Evolutionary conservation across 768 basidiomycete genomes (phyloP), one percentile per base, ranked within the genome.

Genomic region (Amylocystis lapponica): DNA sequence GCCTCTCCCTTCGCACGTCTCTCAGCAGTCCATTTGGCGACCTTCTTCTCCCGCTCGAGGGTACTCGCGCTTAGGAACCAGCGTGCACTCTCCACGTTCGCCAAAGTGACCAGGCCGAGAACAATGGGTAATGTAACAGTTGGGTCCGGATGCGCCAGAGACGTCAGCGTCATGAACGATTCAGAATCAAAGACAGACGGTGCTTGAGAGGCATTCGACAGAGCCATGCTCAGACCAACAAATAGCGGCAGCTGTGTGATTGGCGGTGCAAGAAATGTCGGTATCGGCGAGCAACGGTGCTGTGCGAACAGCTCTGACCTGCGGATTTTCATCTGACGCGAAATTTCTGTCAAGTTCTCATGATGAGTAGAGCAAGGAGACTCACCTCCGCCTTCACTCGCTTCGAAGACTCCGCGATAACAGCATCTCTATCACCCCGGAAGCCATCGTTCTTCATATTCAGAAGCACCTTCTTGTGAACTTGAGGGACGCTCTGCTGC

Each of bases 131-230:
- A 59, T 11, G 75, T 64, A 54, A 74, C 74, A 0, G 86, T 86
- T 22, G 83, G 73, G 58, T 91, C 88, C 9, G 82, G 69, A 56
- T 83, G 81, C 10, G 78, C 67, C 37, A 90, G 66, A 3, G 82
- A 79, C 5, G 83, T 75, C 27, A 91, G 71, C 0, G 84, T 83
- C 27, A 87, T 58, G 64, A 90, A 86, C 6, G 83, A 74, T 59
- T 91, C 88, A 2, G 81, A 76, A 63, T 86, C 84, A 48, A 90
- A 74, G 8, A 79, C 83, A 8, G 70, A 68, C 11, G 85, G 83
- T 27, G 75, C 62, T 43, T 71, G 62, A 1, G 83, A 76, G 14
- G 79, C 66, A 22, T 71, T 69, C 36, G 68, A 68, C 34, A 90
- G 68, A 36, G 78, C 60, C 49, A 81, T 60, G 10, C 81, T 81